Evolutionary conservation across 306 rosid genomes (phyloP).

Genomic region (Cicer arietinum): DNA sequence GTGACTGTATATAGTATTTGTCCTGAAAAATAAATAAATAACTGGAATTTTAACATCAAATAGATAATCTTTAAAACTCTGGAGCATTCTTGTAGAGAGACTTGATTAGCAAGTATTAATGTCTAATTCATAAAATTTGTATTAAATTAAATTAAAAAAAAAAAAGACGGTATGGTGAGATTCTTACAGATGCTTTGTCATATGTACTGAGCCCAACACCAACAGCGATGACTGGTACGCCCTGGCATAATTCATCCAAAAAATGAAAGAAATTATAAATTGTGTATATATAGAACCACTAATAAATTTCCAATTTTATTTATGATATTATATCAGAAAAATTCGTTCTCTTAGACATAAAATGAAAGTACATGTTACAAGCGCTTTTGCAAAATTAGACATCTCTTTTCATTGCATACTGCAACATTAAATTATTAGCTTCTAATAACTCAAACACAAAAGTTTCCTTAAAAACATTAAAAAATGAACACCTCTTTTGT

Average conservation of each 20-base stretch:
- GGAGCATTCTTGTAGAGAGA: constrained; percentile 29
- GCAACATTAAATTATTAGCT: neutral
- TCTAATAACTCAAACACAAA: constrained; percentile 1
- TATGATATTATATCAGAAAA: too few relatives aligned
- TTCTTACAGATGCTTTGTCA: constrained; percentile 96
- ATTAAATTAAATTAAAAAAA: too few relatives aligned
- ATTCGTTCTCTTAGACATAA: too few relatives aligned
- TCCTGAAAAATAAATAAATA: constrained; percentile 56
- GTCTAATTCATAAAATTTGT: constrained; percentile 12
- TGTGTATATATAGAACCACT: neutral
- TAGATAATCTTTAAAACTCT: constrained; percentile 4
- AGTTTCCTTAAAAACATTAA: constrained; percentile 5
- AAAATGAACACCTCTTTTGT: constrained; percentile 74
- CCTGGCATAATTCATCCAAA: constrained; percentile 58
- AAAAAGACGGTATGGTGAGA: constrained; percentile 26
- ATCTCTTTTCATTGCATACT: neutral
- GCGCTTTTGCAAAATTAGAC: neutral
- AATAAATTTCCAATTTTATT: too few relatives aligned
- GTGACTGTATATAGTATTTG: constrained; percentile 89
- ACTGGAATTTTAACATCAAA: constrained; percentile 29
- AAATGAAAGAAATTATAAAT: constrained; percentile 39
- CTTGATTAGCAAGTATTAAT: neutral
- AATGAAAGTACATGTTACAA: too few relatives aligned
- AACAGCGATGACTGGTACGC: constrained; percentile 83
- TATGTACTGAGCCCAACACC: constrained; percentile 93